These are phyloP conservation scores for Helianthus annuus DNA, from an alignment of 129 eudicot species.

Conservation along the genomic window HanXRQr2.0-SUNRISE NC_035445.2:150091353-150091852, in stretches of 20 bases:
- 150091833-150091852: slow-evolving; percentile 99
- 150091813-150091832: slow-evolving; percentile 93
- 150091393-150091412: too few relatives aligned
- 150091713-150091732: slow-evolving; percentile 99
- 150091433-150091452: too few relatives aligned
- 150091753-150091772: slow-evolving; percentile 72
- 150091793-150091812: slow-evolving; percentile 77
- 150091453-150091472: too few relatives aligned
- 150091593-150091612: background rate
- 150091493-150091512: too few relatives aligned
- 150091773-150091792: slow-evolving; percentile 94
- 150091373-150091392: too few relatives aligned
- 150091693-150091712: slow-evolving; percentile 96
- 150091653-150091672: slow-evolving; percentile 99
- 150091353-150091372: too few relatives aligned
- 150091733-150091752: slow-evolving; percentile 91
- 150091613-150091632: background rate
- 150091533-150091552: too few relatives aligned
- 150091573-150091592: background rate
- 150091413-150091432: too few relatives aligned
- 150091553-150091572: background rate
- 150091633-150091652: slow-evolving; percentile 98
- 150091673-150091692: slow-evolving; percentile 97
- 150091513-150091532: too few relatives aligned
- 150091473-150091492: too few relatives aligned